Evolutionary conservation across 345 rosid genomes (phyloP).

Genomic region (Eucalyptus shirleyi): DNA sequence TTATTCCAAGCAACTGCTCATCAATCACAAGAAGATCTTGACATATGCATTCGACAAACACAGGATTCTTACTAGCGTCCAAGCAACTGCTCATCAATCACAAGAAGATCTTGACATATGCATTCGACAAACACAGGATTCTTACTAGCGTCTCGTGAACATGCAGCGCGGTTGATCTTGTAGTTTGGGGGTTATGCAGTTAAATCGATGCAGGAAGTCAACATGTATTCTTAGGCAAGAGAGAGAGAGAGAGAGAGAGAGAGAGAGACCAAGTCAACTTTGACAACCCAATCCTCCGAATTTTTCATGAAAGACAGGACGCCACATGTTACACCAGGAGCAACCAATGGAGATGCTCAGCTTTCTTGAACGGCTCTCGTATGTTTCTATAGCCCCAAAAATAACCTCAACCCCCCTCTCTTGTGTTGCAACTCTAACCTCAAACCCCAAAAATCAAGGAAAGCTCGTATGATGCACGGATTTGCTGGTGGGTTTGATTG

Average conservation of each 20-base stretch:
- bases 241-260: background rate
- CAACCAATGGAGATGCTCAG: background rate
- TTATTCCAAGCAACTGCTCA: background rate
- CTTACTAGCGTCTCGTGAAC: background rate
- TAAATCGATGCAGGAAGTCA: background rate
- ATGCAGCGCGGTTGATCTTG: background rate
- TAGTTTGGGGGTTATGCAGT: background rate
- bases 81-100: background rate
- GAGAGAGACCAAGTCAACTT: constrained; percentile 15
- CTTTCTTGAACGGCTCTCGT: background rate
- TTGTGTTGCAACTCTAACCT: background rate
- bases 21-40: background rate
- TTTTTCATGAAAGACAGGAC: background rate
- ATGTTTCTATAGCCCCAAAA: background rate
- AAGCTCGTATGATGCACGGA: background rate
- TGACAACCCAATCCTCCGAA: background rate
- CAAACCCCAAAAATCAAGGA: background rate
- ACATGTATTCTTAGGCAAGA: background rate
- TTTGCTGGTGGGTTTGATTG: background rate
- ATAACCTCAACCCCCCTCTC: background rate
- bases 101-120: background rate
- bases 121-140: background rate
- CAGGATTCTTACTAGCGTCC: background rate
- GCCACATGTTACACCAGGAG: background rate
- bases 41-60: background rate